phyloP scores from a whole-genome alignment of 352 stramenopile genomes.

The Pythium folliculosum region DNA sequence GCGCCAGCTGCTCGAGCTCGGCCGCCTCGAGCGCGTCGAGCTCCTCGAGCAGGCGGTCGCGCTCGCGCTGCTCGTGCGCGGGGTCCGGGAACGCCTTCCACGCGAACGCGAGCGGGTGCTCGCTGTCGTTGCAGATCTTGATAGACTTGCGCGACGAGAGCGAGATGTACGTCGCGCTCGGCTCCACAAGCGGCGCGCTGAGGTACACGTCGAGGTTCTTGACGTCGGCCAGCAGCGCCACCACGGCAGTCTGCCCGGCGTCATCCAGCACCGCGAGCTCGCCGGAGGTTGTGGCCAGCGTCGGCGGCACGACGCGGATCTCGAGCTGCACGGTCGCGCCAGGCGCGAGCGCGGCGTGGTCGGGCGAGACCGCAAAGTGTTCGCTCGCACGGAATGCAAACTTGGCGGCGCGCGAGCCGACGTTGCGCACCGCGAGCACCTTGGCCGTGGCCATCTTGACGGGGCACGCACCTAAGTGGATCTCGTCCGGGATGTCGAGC shows the following conservation, averaged over 20 bases:
- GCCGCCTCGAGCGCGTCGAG: slow-evolving; percentile 78
- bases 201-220: slow-evolving; percentile 92
- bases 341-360: slow-evolving; percentile 62
- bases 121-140: slow-evolving; percentile 93
- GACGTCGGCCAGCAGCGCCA: slow-evolving; percentile 70
- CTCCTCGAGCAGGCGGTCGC: slow-evolving; percentile 79
- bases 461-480: slow-evolving; percentile 85
- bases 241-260: slow-evolving; percentile 65
- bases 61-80: slow-evolving; percentile 80
- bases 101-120: slow-evolving; percentile 89
- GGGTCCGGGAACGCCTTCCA: slow-evolving; percentile 91
- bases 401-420: slow-evolving; percentile 75
- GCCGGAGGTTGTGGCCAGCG: slow-evolving; percentile 47
- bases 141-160: slow-evolving; percentile 88
- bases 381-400: slow-evolving; percentile 75
- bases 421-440: slow-evolving; percentile 89
- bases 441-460: slow-evolving; percentile 84
- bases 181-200: slow-evolving; percentile 78
- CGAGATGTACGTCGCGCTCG: slow-evolving; percentile 91
- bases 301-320: slow-evolving; percentile 50
- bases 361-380: slow-evolving; percentile 65
- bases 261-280: slow-evolving; percentile 87
- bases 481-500: slow-evolving; percentile 90
- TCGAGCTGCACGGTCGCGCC: slow-evolving; percentile 80
- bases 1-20: slow-evolving; percentile 69